These are phyloP conservation scores for Xylariaceae sp. DNA, from an alignment of 2,329 filamentous ascomycete genomes.

Conservation along the genomic window DNA sequence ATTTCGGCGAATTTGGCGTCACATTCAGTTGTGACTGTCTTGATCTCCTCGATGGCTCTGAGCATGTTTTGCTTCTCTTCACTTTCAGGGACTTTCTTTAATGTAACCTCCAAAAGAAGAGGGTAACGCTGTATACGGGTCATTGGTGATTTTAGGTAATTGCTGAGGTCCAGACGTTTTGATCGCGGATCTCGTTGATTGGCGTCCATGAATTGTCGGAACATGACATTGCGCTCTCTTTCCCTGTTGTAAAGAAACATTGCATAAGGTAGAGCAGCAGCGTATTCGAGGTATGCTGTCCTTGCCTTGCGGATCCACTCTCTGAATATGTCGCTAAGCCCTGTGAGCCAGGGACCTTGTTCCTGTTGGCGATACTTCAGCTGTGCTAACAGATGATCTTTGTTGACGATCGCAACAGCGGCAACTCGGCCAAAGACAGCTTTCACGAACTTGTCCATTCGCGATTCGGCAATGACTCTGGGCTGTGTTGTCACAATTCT, in stretches of 20 bases:
- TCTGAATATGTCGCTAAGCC: slow-evolving; percentile 94
- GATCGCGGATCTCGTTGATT: slow-evolving; percentile 75
- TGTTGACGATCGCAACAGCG: slow-evolving; percentile 83
- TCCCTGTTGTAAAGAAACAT: slow-evolving; percentile 81
- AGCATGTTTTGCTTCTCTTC: slow-evolving; percentile 85
- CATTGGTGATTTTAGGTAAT: slow-evolving; percentile 88
- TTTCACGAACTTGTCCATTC: slow-evolving; percentile 72
- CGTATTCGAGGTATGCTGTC: slow-evolving; percentile 86
- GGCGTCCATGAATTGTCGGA: slow-evolving; percentile 79
- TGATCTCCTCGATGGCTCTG: slow-evolving; percentile 88
- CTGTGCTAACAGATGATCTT: slow-evolving; percentile 85
- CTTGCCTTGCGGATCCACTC: slow-evolving; percentile 98
- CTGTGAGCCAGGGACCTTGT: slow-evolving; percentile 89
- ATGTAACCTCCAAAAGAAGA: slow-evolving; percentile 75
- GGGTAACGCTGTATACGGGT: slow-evolving; percentile 88
- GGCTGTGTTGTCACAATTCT: slow-evolving; percentile 69
- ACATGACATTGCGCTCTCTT: slow-evolving; percentile 76
- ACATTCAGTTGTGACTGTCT: slow-evolving; percentile 81
- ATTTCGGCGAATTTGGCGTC: slow-evolving; percentile 90
- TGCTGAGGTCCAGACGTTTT: slow-evolving; percentile 85
- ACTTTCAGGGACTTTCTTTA: slow-evolving; percentile 78
- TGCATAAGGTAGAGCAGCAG: slow-evolving; percentile 79
- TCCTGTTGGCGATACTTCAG: slow-evolving; percentile 96
- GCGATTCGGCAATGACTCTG: slow-evolving; percentile 74
- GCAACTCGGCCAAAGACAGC: slow-evolving; percentile 92